Conservation (phyloP, 768 basidiomycete species). For the Lactarius pseudohatsudake region DNA sequence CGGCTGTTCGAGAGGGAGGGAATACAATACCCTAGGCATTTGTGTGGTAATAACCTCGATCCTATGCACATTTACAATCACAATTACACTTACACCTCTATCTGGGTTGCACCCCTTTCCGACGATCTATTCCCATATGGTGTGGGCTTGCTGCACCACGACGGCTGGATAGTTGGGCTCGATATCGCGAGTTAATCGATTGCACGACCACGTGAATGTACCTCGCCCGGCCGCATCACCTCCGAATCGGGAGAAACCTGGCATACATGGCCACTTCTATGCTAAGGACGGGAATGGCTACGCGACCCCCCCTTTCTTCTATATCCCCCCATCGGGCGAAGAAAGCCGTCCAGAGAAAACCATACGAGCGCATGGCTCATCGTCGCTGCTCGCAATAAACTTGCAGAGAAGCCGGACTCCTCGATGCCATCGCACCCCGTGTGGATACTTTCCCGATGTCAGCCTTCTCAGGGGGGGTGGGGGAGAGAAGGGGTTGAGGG, state of each 20-base stretch:
- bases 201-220: neutral
- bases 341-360: neutral
- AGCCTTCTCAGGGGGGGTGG: neutral
- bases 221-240: neutral
- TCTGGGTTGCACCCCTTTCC: neutral
- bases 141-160: neutral
- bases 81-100: neutral
- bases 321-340: neutral
- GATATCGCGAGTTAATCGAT: neutral
- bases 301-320: neutral
- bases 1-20: neutral
- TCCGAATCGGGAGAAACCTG: neutral
- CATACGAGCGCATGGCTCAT: neutral
- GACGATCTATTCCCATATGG: neutral
- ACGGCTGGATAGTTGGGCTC: neutral
- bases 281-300: neutral
- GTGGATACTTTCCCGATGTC: neutral
- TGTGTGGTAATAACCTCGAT: neutral
- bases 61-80: neutral
- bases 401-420: neutral
- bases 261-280: conserved; percentile 2
- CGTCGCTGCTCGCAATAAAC: neutral
- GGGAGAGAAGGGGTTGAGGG: no score
- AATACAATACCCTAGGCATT: neutral
- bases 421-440: neutral